Percentiles rank a stretch among this genome's conserved stretches.
phyloP scores from a whole-genome alignment of 2,329 filamentous ascomycete species.

The Penicillium sp. region DNA sequence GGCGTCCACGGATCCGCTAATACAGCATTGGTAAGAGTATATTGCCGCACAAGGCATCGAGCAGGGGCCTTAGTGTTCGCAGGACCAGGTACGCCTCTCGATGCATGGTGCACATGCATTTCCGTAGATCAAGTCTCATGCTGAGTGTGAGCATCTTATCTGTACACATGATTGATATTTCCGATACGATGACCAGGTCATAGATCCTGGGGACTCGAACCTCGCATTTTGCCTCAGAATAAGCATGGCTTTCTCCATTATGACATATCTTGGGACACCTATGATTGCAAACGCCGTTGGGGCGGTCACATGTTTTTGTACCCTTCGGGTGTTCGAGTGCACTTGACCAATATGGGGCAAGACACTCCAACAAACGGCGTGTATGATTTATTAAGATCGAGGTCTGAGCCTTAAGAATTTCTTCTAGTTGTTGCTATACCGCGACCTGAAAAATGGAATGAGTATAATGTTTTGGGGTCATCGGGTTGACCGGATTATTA shows the following conservation, averaged over 20 bases:
- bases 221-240: slow-evolving; percentile 16
- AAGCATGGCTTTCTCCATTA: slow-evolving; percentile 9
- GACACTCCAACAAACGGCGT: no score
- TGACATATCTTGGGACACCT: slow-evolving; percentile 13
- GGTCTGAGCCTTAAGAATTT: no score
- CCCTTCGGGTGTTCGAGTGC: not conserved
- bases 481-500: no score
- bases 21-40: not conserved
- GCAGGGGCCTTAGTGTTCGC: slow-evolving; percentile 6
- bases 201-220: slow-evolving; percentile 1
- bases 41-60: slow-evolving; percentile 21
- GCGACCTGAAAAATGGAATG: no score
- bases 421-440: no score
- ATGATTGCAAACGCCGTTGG: slow-evolving; percentile 15
- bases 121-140: slow-evolving; percentile 8
- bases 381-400: no score
- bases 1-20: no score
- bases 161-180: slow-evolving; percentile 3
- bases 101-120: slow-evolving; percentile 19
- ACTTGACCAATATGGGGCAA: not conserved
- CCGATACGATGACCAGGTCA: not conserved
- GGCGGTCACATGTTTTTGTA: slow-evolving; percentile 14
- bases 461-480: no score
- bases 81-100: slow-evolving; percentile 16
- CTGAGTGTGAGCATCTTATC: slow-evolving; percentile 16